These are phyloP conservation scores for Irpex sp. DNA, from an alignment of 1,284 basidiomycete genomes.

Conservation along the genomic window DNA sequence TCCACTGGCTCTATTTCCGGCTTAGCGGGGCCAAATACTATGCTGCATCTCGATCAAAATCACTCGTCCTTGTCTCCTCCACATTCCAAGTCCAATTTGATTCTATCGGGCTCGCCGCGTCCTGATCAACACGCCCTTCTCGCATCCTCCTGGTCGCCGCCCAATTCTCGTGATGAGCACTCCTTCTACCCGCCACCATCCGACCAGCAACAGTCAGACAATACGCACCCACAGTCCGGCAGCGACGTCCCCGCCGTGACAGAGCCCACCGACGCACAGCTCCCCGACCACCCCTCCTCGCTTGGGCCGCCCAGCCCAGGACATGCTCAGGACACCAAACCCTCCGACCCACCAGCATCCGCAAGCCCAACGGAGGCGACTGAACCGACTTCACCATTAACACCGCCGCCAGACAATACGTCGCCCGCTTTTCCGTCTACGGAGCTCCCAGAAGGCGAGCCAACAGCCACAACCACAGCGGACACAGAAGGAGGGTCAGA, in stretches of 20 bases:
- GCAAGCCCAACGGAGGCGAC: constrained; percentile 22
- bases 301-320: constrained; percentile 17
- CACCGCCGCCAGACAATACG: constrained; percentile 27
- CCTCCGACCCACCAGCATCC: constrained; percentile 18
- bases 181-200: constrained; percentile 27
- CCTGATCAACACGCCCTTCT: constrained; percentile 35
- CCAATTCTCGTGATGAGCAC: constrained; percentile 27
- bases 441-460: constrained; percentile 25
- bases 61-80: constrained; percentile 37
- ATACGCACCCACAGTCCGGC: constrained; percentile 19
- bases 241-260: constrained; percentile 17
- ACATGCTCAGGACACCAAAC: constrained; percentile 26
- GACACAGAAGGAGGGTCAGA: constrained; percentile 18
- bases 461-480: constrained; percentile 7
- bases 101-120: constrained; percentile 37
- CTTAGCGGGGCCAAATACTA: constrained; percentile 23
- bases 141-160: constrained; percentile 34
- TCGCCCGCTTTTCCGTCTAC: constrained; percentile 22
- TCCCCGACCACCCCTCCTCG: constrained; percentile 7
- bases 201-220: constrained; percentile 24
- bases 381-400: constrained; percentile 28
- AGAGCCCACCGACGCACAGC: constrained; percentile 6
- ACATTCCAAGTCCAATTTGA: constrained; percentile 41
- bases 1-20: constrained; percentile 27
- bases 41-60: constrained; percentile 63